Percentiles rank a stretch among this genome's conserved stretches.
These are phyloP conservation scores for Leccinum ponderosum DNA, from an alignment of 1,284 basidiomycete species.

Conservation along the genomic window DNA sequence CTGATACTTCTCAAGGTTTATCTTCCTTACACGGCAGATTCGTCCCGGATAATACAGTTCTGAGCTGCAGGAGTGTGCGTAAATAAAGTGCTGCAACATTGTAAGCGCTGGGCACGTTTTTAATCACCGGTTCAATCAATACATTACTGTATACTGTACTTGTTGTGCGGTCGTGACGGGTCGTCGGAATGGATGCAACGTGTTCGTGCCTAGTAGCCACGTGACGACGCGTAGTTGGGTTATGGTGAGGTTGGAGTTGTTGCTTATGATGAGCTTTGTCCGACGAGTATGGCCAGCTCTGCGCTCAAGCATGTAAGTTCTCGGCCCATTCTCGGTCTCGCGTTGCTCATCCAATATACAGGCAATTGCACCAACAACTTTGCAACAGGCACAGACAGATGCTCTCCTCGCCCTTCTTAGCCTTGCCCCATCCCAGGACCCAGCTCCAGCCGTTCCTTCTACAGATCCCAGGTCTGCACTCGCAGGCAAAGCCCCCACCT, in stretches of 20 bases:
- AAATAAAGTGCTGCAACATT: not conserved
- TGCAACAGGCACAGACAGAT: slow-evolving; percentile 80
- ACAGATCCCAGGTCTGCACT: slow-evolving; percentile 32
- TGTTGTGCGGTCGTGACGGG: not conserved
- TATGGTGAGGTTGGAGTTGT: not conserved
- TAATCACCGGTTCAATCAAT: not conserved
- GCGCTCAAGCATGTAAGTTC: slow-evolving; percentile 53
- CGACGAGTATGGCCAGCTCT: slow-evolving; percentile 51
- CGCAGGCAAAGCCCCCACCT: slow-evolving; percentile 47
- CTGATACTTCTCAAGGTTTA: slow-evolving; percentile 2
- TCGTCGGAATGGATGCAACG: not conserved
- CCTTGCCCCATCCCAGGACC: slow-evolving; percentile 52
- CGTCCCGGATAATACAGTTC: not conserved
- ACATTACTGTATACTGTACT: not conserved
- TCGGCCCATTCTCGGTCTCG: not conserved
- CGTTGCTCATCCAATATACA: slow-evolving; percentile 4
- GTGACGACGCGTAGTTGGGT: slow-evolving; percentile 2
- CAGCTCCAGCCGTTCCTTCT: slow-evolving; percentile 23
- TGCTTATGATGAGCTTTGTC: not conserved
- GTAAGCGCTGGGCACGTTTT: not conserved
- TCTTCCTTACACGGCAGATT: not conserved
- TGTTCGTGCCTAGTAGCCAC: not conserved
- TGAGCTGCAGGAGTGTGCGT: not conserved
- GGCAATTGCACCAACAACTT: slow-evolving; percentile 42
- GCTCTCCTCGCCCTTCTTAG: slow-evolving; percentile 69